These are phyloP conservation scores for Plasmodium relictum DNA, from an alignment of 169 alveolate species.

Conservation along the genomic window DNA sequence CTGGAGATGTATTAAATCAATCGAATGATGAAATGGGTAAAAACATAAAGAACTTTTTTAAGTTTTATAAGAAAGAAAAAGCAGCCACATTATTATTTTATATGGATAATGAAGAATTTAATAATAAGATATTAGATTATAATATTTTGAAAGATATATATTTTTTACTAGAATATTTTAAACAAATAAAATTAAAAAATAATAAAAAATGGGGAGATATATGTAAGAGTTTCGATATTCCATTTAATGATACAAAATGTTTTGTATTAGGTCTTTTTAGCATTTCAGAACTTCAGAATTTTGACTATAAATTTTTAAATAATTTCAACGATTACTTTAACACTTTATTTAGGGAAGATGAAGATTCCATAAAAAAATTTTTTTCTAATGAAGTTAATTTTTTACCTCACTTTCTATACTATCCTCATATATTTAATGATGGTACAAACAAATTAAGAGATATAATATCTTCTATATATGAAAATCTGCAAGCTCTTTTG, in stretches of 20 bases:
- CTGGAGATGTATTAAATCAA: constrained; percentile 18
- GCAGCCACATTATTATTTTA: constrained; percentile 52
- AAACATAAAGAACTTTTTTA: constrained; percentile 25
- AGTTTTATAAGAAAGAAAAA: constrained; percentile 51
- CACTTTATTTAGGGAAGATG: constrained; percentile 1
- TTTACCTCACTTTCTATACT: constrained; percentile 60
- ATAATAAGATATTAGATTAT: constrained; percentile 32
- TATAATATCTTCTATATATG: constrained; percentile 2
- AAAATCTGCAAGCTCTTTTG: constrained; percentile 36
- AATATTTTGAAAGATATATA: constrained; percentile 41
- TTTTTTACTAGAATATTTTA: constrained; percentile 44
- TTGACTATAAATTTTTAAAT: constrained; percentile 7
- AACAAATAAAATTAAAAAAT: constrained; percentile 25
- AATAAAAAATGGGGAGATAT: constrained; percentile 47
- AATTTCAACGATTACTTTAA: constrained; percentile 28
- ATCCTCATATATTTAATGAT: constrained; percentile 16
- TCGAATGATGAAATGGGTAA: constrained; percentile 46
- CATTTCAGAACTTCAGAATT: constrained; percentile 20
- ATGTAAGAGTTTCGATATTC: constrained; percentile 43
- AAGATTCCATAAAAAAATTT: constrained; percentile 3
- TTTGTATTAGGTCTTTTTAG: constrained; percentile 69
- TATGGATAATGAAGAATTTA: constrained; percentile 11
- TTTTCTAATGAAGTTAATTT: constrained; percentile 29
- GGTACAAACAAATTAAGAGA: not conserved
- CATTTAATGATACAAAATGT: constrained; percentile 35